Evolutionary conservation across 176 grass and related monocot species (phyloP), one percentile per base, ranked within the genome.

Genomic region (barley (Hordeum vulgare)): DNA sequence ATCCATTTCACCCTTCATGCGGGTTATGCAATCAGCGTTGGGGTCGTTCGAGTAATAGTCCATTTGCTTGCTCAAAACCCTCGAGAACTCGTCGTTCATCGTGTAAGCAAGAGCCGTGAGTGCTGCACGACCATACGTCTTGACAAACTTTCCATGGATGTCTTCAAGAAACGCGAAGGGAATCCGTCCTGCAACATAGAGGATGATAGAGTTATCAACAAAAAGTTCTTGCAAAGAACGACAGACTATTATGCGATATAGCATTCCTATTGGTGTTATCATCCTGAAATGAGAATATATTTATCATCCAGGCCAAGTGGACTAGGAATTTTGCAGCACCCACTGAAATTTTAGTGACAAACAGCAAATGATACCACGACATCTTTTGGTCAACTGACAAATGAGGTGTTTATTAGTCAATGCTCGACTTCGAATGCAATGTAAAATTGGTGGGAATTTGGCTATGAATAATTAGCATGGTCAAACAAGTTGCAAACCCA

Each of bases 51-150:
- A 94, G 44, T 90, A 97, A 34, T 94, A 97, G 45, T 97, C 94
- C 71, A 97, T 94, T 57, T 89, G 94, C 77, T 97, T 88, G 68
- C 65, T 89, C 80, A 97, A 90, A 66, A 94, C 88, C 85, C 94
- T 85, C 4, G 94, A 97, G 83, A 94, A 97, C 82, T 97, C 94
- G 18, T 97, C 92, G 26, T 97, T 94, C 94, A 97, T 97, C 17
- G 78, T 42, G 74, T 97, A 94, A 33, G 94, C 92, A 80, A 91
- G 91, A 40, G 92, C 91, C 0, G 92, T 89, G 29, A 94, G 90
- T n/a, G 87, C 91, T 42, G 92, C 85, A 57, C 88, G 92, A 20
- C 92, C 92, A 47, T 94, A 97, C 51, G 82, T 79, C 83, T 92
- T 94, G 3, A 92, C 83, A 49, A 97, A 94, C 77, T 68, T 87